phyloP scores from a whole-genome alignment of 768 basidiomycete species.

The Holtermannia corniformis region DNA sequence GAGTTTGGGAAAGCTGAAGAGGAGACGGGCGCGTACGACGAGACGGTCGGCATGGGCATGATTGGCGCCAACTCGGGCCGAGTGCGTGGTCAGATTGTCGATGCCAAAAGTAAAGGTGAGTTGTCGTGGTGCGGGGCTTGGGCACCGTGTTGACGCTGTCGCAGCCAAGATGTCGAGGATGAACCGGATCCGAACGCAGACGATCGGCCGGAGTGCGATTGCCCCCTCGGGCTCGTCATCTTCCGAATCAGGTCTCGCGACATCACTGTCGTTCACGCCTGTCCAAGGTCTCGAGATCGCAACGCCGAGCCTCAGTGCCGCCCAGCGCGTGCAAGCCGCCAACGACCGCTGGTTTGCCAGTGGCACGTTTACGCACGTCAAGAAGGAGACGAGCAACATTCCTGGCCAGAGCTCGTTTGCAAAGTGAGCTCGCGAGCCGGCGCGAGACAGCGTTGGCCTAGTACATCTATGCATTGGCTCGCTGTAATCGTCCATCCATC shows the following conservation, averaged over 20 bases:
- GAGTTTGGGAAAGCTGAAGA: slow-evolving; percentile 89
- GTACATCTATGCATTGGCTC: not conserved
- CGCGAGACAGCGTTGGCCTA: too few relatives aligned
- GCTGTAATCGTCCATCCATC: not conserved
- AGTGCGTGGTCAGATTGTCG: slow-evolving; percentile 75
- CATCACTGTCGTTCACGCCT: slow-evolving; percentile 86
- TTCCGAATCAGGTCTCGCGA: slow-evolving; percentile 71
- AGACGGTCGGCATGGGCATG: slow-evolving; percentile 98
- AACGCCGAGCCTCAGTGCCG: slow-evolving; percentile 62
- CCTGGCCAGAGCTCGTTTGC: slow-evolving; percentile 19
- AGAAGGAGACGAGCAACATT: slow-evolving; percentile 32
- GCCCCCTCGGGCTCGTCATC: slow-evolving; percentile 38
- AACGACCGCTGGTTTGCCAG: slow-evolving; percentile 91
- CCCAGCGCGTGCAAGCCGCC: slow-evolving; percentile 74
- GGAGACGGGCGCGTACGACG: slow-evolving; percentile 91
- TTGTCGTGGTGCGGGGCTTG: slow-evolving; percentile 4
- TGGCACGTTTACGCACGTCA: slow-evolving; percentile 42
- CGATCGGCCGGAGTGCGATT: slow-evolving; percentile 64
- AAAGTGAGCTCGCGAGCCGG: not conserved
- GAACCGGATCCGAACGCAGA: slow-evolving; percentile 80
- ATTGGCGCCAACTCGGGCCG: slow-evolving; percentile 79
- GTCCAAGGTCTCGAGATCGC: slow-evolving; percentile 97
- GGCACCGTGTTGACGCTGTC: slow-evolving; percentile 3
- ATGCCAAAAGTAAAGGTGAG: slow-evolving; percentile 83
- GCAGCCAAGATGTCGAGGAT: slow-evolving; percentile 91